Evolutionary conservation across 2,329 filamentous ascomycete species (phyloP).

Genomic region (Gliomastix tumulicola): DNA sequence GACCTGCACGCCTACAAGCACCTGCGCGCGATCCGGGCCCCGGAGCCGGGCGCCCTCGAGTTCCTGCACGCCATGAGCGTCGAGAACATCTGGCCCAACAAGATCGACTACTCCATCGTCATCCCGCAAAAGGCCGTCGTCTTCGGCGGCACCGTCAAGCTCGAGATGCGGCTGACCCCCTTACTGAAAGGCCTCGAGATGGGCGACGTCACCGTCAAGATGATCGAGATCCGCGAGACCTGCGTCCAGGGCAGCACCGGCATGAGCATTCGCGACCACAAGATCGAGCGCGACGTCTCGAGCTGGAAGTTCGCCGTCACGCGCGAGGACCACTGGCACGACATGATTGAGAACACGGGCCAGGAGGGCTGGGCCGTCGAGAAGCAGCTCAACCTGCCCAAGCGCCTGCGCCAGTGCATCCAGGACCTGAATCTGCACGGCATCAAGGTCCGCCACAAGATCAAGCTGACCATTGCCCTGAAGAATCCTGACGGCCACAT

Average conservation of each 20-base stretch:
- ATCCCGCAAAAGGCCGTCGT: constrained; percentile 92
- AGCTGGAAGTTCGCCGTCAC: constrained; percentile 49
- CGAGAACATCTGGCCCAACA: constrained; percentile 96
- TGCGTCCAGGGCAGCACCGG: constrained; percentile 39
- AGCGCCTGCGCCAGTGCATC: constrained; percentile 72
- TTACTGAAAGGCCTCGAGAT: constrained; percentile 83
- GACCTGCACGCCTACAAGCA: constrained; percentile 77
- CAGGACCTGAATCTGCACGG: constrained; percentile 85
- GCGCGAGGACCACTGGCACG: constrained; percentile 58
- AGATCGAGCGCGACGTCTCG: constrained; percentile 56
- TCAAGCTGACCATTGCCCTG: constrained; percentile 84
- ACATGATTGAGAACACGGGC: constrained; percentile 60
- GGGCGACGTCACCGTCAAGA: constrained; percentile 71
- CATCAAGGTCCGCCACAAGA: constrained; percentile 88
- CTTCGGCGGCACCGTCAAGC: constrained; percentile 77
- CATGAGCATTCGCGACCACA: constrained; percentile 48
- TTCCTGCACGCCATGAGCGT: constrained; percentile 87
- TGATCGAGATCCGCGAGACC: constrained; percentile 74
- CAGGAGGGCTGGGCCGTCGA: constrained; percentile 59
- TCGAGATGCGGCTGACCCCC: constrained; percentile 83
- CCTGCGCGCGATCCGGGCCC: constrained; percentile 68
- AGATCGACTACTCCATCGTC: constrained; percentile 90
- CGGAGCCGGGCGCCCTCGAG: constrained; percentile 70
- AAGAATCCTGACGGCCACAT: constrained; percentile 93
- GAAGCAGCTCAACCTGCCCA: constrained; percentile 65